phyloP scores from a whole-genome alignment of 768 basidiomycete species.

The Leccinum olivaceopallidum region DNA sequence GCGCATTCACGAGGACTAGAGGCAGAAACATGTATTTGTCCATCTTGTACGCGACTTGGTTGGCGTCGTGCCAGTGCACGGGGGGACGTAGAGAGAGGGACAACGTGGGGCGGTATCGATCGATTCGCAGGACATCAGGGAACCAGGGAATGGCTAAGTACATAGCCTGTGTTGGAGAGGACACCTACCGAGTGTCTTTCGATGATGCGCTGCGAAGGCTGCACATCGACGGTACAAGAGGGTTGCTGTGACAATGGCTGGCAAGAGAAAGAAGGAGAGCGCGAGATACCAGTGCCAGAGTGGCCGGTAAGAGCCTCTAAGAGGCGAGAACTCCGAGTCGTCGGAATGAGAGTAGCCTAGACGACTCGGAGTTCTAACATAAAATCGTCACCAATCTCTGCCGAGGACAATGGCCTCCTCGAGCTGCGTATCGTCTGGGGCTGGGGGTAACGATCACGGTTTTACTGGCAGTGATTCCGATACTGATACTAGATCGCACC shows the following conservation, averaged over 20 bases:
- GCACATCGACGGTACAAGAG: slow-evolving; percentile 5
- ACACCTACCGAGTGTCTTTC: slow-evolving; percentile 19
- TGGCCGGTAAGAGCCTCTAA: slow-evolving; percentile 16
- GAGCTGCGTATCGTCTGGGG: too few species aligned
- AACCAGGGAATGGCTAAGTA: slow-evolving; percentile 35
- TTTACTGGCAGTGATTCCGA: too few species aligned
- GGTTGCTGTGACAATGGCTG: slow-evolving; percentile 4
- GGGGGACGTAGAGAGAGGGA: slow-evolving; percentile 7
- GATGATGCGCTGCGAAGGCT: neutral
- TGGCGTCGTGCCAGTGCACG: neutral
- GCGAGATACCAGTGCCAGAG: slow-evolving; percentile 26
- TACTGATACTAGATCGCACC: too few species aligned
- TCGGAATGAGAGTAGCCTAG: slow-evolving; percentile 23
- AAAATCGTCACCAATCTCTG: neutral
- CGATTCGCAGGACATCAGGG: slow-evolving; percentile 14
- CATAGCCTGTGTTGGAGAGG: slow-evolving; percentile 32
- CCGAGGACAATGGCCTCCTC: too few species aligned
- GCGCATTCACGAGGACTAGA: slow-evolving; percentile 20
- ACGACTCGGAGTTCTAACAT: slow-evolving; percentile 21
- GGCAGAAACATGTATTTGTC: neutral
- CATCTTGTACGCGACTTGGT: neutral
- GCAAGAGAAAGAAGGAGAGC: slow-evolving; percentile 21
- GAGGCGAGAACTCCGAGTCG: slow-evolving; percentile 19
- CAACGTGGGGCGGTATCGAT: slow-evolving; percentile 1
- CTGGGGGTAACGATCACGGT: too few species aligned